Base-by-base conservation (phyloP, 2,329 filamentous ascomycete genomes). In the Penicillium brasilianum region DNA sequence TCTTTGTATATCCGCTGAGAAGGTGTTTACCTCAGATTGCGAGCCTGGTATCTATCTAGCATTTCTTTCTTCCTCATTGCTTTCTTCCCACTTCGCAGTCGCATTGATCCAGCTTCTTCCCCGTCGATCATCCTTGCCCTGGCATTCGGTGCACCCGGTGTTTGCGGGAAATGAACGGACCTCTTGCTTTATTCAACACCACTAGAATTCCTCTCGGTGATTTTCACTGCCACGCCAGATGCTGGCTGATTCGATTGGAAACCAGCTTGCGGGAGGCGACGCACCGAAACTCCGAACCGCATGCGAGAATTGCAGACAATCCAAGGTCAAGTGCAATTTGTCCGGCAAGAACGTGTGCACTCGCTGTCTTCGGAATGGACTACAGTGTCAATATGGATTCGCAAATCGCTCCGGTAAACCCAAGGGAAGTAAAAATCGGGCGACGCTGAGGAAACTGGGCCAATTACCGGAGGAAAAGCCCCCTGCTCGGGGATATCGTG, bases 361-460 rank as follows among this genome's bases (percentile, higher is more conserved):
- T 41, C 74, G 76, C 14, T 77, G 76, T 64, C 69, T 74, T 36
- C 76, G 75, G 16, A 74, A 77, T 61, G 75, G 75, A 9, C 60
- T 77, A 48, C 70, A 71, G 50, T 77, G 76, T 58, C 72, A 72
- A 61, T 77, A 77, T 58, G 72, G 75, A 37, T 71, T 75, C 55
- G 76, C 76, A 49, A 77, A 76, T 59, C 74, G 76, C 28, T 77
- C 76, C 18, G 76, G 76, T 7, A 77, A 77, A 60, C 76, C 76
- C 14, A 77, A 77, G 57, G 76, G 76, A 8, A 77, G 75, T 63
- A 77, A 77, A 55, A 77, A 77, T 57, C 69, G 74, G 48, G 73
- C 76, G 3, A 77, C 76, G 4, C 59, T 77, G 22, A 69, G 71
- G 59, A 77, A 76, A 41, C 39, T 77, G 37, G 75, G 75, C 6